phyloP scores from a whole-genome alignment of 2,329 filamentous ascomycete genomes.

The Fusarium pseudocircinatum region DNA sequence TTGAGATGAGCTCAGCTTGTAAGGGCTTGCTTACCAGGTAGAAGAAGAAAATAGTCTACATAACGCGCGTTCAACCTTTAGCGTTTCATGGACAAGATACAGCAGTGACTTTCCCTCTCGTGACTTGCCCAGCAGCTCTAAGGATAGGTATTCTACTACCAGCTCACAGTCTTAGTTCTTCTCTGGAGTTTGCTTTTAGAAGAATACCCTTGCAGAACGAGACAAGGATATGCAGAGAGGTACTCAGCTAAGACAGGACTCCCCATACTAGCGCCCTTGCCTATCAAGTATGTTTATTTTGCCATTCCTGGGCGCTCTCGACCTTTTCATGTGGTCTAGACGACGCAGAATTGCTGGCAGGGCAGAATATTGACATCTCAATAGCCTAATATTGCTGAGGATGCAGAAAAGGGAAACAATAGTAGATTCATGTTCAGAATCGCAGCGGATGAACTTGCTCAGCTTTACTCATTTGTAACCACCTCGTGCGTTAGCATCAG shows the following conservation, averaged over 20 bases:
- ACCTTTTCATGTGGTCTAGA: neutral
- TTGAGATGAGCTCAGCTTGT: fast-evolving
- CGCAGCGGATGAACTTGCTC: neutral
- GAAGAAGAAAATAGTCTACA: fast-evolving
- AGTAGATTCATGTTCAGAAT: fast-evolving
- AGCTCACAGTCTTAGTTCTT: neutral
- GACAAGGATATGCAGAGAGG: neutral
- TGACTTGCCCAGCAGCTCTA: neutral
- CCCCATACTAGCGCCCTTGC: neutral
- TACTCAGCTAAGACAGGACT: neutral
- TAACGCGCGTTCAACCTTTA: fast-evolving
- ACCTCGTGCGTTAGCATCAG: neutral
- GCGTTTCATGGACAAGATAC: fast-evolving
- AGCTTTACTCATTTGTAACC: neutral
- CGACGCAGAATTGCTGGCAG: fast-evolving
- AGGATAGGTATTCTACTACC: too few relatives aligned
- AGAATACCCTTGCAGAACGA: neutral
- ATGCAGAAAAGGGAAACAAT: fast-evolving
- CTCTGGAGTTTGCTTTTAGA: fast-evolving
- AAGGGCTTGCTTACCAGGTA: fast-evolving
- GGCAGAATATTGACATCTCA: fast-evolving
- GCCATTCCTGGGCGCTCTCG: fast-evolving
- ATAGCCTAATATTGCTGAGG: fast-evolving
- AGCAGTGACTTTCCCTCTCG: neutral
- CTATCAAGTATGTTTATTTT: neutral